These are phyloP conservation scores for Epichloe bromicola DNA, from an alignment of 2,329 filamentous ascomycete species.

Conservation along the genomic window DNA sequence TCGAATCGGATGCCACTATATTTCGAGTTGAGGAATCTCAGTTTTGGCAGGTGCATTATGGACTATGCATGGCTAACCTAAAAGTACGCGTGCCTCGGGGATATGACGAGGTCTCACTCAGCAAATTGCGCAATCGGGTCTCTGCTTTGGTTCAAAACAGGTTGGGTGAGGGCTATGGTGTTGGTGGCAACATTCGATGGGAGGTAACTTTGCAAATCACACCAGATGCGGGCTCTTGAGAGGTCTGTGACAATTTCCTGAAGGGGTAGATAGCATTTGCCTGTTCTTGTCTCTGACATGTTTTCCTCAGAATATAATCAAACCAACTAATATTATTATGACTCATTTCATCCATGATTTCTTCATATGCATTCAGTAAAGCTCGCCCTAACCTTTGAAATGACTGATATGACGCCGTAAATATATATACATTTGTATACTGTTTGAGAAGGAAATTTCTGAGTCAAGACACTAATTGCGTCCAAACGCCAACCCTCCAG, in stretches of 20 bases:
- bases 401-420: too few species aligned
- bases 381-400: too few species aligned
- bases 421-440: background rate
- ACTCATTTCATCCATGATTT: too few species aligned
- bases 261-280: background rate
- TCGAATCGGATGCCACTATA: slow-evolving; percentile 67
- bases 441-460: background rate
- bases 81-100: slow-evolving; percentile 59
- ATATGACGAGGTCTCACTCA: slow-evolving; percentile 55
- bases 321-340: background rate
- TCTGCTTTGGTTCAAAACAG: slow-evolving; percentile 70
- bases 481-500: background rate
- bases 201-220: slow-evolving; percentile 81
- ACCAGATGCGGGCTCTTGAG: slow-evolving; percentile 17
- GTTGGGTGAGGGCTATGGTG: slow-evolving; percentile 77
- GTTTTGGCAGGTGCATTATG: slow-evolving; percentile 98
- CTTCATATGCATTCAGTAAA: too few species aligned
- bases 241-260: background rate
- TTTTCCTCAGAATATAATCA: background rate
- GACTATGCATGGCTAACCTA: slow-evolving; percentile 88
- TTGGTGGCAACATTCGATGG: slow-evolving; percentile 69
- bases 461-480: background rate
- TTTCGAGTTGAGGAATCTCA: slow-evolving; percentile 74
- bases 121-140: slow-evolving; percentile 63
- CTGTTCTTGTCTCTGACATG: background rate